Percentiles rank a stretch among this genome's conserved stretches.
Conservation (phyloP, 2,329 filamentous ascomycete species). For the Fusarium zealandicum region DNA sequence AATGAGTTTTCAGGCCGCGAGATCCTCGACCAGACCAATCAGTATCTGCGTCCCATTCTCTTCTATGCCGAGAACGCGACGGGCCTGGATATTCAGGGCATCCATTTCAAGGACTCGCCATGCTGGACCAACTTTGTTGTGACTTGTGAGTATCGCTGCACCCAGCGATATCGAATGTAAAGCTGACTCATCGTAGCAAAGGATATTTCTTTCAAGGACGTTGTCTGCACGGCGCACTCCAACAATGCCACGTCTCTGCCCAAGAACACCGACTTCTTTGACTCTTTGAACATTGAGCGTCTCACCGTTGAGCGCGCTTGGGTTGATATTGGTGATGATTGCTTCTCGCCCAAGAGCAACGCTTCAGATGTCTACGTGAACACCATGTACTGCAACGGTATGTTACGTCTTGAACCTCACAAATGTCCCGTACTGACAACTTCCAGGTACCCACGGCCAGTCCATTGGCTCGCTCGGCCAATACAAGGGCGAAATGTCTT, state of each 20-base stretch:
- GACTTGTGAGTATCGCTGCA: slow-evolving; percentile 19
- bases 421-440: background rate
- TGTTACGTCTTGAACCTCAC: background rate
- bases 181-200: slow-evolving; percentile 11
- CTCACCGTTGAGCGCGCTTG: slow-evolving; percentile 34
- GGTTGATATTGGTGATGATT: slow-evolving; percentile 39
- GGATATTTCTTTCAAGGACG: slow-evolving; percentile 35
- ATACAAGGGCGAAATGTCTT: slow-evolving; percentile 35
- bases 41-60: slow-evolving; percentile 35
- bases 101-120: slow-evolving; percentile 38
- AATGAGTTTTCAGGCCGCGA: slow-evolving; percentile 38
- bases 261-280: slow-evolving; percentile 40
- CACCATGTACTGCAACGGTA: slow-evolving; percentile 39
- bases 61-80: slow-evolving; percentile 40
- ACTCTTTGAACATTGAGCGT: slow-evolving; percentile 33
- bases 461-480: slow-evolving; percentile 38
- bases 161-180: fast-evolving
- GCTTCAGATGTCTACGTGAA: slow-evolving; percentile 34
- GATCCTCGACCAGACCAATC: slow-evolving; percentile 32
- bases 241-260: slow-evolving; percentile 33
- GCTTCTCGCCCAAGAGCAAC: slow-evolving; percentile 40
- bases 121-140: slow-evolving; percentile 41
- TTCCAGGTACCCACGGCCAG: slow-evolving; percentile 26
- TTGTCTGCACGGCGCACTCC: slow-evolving; percentile 37
- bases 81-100: slow-evolving; percentile 32